These are phyloP conservation scores for Pythium sukuiense DNA, from an alignment of 352 stramenopile genomes.

Conservation along the genomic window DNA sequence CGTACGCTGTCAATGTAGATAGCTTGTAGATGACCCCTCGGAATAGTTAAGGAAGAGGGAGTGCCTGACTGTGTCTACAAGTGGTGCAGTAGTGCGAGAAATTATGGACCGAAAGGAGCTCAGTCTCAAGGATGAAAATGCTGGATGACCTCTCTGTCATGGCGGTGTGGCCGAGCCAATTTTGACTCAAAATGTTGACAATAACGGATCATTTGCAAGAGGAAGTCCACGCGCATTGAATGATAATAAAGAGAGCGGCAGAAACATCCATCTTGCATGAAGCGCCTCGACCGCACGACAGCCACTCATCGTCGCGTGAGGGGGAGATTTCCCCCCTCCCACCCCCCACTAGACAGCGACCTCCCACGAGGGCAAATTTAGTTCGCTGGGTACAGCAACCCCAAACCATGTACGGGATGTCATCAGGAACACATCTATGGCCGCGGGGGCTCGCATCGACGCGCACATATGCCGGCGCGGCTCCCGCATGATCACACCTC, in stretches of 20 bases:
- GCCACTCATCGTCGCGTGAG: constrained; percentile 5
- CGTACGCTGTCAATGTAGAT: background rate
- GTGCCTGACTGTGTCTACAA: background rate
- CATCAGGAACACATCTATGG: background rate
- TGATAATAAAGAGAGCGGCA: background rate
- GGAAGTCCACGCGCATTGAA: background rate
- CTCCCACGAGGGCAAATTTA: constrained; percentile 1
- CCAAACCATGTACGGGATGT: background rate
- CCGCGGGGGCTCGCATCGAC: background rate
- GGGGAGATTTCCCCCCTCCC: background rate
- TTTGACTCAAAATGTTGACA: background rate
- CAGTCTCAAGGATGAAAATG: constrained; percentile 2
- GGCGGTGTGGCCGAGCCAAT: background rate
- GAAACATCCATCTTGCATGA: background rate
- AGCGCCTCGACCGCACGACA: constrained; percentile 3
- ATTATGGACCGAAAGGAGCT: background rate
- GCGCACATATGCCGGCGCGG: background rate
- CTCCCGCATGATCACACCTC: constrained; percentile 1
- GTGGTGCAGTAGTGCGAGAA: background rate
- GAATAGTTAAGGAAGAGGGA: background rate
- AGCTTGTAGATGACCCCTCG: background rate
- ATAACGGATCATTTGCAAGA: constrained; percentile 6
- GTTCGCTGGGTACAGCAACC: background rate
- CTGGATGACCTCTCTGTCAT: constrained; percentile 1
- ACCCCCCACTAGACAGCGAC: constrained; percentile 3